Evolutionary conservation across 257 asterid genomes (phyloP).

Genomic region (Nicotiana undulata): DNA sequence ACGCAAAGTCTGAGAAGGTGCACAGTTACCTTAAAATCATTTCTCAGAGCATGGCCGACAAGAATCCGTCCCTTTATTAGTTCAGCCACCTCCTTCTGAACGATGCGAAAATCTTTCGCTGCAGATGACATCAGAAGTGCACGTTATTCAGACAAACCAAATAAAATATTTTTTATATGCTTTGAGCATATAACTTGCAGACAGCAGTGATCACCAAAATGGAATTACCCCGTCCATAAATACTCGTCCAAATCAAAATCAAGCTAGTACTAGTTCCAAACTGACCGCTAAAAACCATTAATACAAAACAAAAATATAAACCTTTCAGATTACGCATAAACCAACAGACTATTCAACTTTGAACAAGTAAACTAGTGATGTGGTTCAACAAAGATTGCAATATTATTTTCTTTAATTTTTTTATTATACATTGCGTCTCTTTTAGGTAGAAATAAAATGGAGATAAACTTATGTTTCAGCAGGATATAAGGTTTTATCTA

Average conservation of each 20-base stretch:
- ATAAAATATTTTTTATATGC: neutral
- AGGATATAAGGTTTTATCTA: neutral
- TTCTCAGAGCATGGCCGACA: slow-evolving; percentile 94
- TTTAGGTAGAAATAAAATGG: neutral
- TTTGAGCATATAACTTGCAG: neutral
- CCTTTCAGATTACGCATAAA: neutral
- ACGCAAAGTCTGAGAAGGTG: neutral
- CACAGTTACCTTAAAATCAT: slow-evolving; percentile 69
- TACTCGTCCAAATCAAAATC: neutral
- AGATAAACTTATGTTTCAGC: neutral
- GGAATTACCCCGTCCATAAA: neutral
- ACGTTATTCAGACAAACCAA: neutral
- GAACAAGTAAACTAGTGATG: neutral
- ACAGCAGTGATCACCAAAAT: neutral
- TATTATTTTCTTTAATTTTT: neutral
- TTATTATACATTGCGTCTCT: neutral
- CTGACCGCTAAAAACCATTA: neutral
- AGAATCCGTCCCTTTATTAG: slow-evolving; percentile 64
- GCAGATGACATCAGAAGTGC: slow-evolving; percentile 26
- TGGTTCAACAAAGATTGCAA: neutral
- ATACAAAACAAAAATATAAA: neutral
- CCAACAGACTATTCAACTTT: neutral
- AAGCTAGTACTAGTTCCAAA: neutral
- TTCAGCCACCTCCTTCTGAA: slow-evolving; percentile 81
- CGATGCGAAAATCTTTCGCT: slow-evolving; percentile 73